Evolutionary conservation across 305 asterid genomes (phyloP).

Genomic region (Caryopteris hybrid): DNA sequence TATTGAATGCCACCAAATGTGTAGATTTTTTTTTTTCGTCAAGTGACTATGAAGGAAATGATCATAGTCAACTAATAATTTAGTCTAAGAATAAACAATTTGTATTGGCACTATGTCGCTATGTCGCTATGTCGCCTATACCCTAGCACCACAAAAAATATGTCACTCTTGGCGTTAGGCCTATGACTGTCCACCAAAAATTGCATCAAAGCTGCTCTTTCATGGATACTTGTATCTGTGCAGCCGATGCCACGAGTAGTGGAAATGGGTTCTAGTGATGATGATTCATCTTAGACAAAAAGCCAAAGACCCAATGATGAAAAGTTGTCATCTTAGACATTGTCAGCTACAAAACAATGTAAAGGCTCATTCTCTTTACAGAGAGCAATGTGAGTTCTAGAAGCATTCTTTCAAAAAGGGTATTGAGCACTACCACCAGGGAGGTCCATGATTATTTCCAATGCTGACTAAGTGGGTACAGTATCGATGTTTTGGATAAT

Average conservation of each 20-base stretch:
- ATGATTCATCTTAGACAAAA: background rate
- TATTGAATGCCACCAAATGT: background rate
- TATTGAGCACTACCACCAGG: slow-evolving; percentile 1
- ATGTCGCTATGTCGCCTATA: too few relatives aligned
- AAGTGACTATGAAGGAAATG: too few relatives aligned
- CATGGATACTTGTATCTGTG: too few relatives aligned
- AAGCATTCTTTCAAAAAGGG: background rate
- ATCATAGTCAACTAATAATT: too few relatives aligned
- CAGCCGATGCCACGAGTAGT: too few relatives aligned
- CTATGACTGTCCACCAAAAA: too few relatives aligned
- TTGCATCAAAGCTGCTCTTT: too few relatives aligned
- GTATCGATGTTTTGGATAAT: background rate
- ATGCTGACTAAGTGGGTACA: background rate
- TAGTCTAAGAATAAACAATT: too few relatives aligned
- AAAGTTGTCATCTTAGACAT: background rate
- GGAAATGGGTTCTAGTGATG: background rate
- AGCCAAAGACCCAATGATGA: slow-evolving; percentile 13
- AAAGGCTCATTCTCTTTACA: background rate
- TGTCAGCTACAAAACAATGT: slow-evolving; percentile 10
- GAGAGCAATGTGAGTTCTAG: slow-evolving; percentile 5
- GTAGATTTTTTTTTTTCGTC: too few relatives aligned
- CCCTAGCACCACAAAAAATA: too few relatives aligned
- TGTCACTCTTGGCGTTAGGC: too few relatives aligned
- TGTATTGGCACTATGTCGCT: too few relatives aligned
- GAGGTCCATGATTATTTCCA: background rate